Evolutionary conservation across 2,329 filamentous ascomycete species (phyloP).

Genomic region (Aschersonia sp.): DNA sequence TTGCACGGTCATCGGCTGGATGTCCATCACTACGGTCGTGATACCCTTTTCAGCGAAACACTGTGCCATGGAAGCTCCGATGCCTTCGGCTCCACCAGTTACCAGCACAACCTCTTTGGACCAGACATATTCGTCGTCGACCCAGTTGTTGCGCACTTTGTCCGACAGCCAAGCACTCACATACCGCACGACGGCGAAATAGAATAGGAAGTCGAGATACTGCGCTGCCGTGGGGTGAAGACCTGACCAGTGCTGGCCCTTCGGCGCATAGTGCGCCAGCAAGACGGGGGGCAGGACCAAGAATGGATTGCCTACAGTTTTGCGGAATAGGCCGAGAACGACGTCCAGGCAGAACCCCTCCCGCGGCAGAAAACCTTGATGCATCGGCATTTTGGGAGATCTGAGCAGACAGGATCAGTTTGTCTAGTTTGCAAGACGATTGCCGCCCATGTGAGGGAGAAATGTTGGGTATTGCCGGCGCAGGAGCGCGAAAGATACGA

Average conservation of each 20-base stretch:
- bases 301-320: conserved; percentile 49
- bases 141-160: conserved; percentile 11
- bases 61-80: conserved; percentile 51
- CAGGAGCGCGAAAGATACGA: no score
- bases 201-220: conserved; percentile 25
- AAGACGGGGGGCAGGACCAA: conserved; percentile 50
- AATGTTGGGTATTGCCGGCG: no score
- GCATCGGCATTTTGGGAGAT: conserved; percentile 17
- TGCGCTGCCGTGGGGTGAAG: conserved; percentile 36
- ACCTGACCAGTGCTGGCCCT: conserved; percentile 38
- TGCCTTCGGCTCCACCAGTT: conserved; percentile 62
- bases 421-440: no score
- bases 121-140: conserved; percentile 43
- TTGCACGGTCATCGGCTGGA: conserved; percentile 40
- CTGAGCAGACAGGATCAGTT: background rate
- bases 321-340: conserved; percentile 38
- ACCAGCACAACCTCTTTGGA: conserved; percentile 55
- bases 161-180: no score
- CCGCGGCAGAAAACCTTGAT: conserved; percentile 37
- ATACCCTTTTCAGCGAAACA: conserved; percentile 24
- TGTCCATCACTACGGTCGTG: conserved; percentile 58
- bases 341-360: conserved; percentile 48
- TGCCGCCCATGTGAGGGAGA: no score
- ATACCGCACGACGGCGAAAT: conserved; percentile 9
- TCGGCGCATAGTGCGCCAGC: conserved; percentile 46